Evolutionary conservation across 257 asterid species (phyloP), one percentile per base, ranked within the genome.

Genomic region (Salvia hispanica): DNA sequence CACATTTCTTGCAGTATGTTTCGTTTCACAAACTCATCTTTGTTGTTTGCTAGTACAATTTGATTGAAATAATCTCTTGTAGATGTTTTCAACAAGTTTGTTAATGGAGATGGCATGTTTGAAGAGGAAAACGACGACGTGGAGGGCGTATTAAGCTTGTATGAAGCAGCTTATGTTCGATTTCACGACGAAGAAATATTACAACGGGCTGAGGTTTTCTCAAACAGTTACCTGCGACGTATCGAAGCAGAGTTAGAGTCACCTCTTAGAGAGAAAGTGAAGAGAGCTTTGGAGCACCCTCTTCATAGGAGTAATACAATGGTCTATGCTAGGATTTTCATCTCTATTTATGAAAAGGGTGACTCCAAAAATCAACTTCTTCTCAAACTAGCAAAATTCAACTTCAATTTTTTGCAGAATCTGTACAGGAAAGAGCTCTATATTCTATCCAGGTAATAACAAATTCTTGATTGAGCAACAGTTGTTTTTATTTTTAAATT

Each of bases 161-260:
- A 77, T 2, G 85, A 82, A 53, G 88, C 85, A 5, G 53, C 85
- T 3, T 74, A 79, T 54, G 44, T 78, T 14, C 47, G 66, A 31
- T 70, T 73, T 53, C 76, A 61, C 11, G 74, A 67, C 8, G 88
- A 83, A 14, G 52, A 33, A 12, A 71, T 75, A 8, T 74, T 83
- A 10, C 72, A 75, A 18, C 79, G 78, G 46, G 82, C 80, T 37
- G 50, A 48, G 0, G 44, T 8, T 1, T 77, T 72, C 14, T 50
- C 78, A 33, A 62, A 36, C 2, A 51, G 42, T 65, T 37, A 66
- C n/a, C 40, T 77, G 31, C 55, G 14, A n/a, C 9, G 14, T 3
- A 4, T 60, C 5, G 53, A 33, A 25, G 31, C 39, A 2, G 28
- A 9, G 11, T 25, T 72, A 36, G 67, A 47, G 7, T 58, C 76